Base-by-base conservation (phyloP, 495 filamentous ascomycete species). In the Talaromyces trachyspermus region DNA sequence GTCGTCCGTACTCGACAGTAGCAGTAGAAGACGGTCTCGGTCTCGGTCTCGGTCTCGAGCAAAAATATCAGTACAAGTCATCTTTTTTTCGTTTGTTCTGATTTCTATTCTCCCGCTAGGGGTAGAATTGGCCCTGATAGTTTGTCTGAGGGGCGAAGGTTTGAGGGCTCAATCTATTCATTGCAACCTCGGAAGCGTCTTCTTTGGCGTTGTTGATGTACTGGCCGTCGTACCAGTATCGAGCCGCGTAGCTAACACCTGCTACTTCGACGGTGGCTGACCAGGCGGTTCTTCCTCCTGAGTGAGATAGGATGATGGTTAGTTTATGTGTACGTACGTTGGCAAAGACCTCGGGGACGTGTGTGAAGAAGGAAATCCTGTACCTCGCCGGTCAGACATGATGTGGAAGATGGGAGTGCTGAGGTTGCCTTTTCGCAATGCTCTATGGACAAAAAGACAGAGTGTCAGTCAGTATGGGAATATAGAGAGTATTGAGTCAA, bases 231-330 rank as follows among this genome's bases (percentile, higher is more conserved):
- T 94, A 95, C 88, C 86, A 95, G 70, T 81, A 94, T 48, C 88
- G 81, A 30, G 89, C 90, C 7, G 68, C 48, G 57, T 83, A 70
- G 36, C 59, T 59, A 36, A 69, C 56, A 48, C 80, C 75, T 50
- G 66, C 57, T 46, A 91, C 69, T 11, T 63, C 74, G 49, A 94
- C 85, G 26, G 67, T 74, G 65, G 78, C 81, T 40, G 88, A 90
- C 89, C 89, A 95, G 43, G 89, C 89, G 25, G 89, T 95, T 52
- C 89, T 84, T 53, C 88, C 89, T 56, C 89, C 88, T 95, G 57
- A 41, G 56, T 43, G 38, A 41, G 19, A 49, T 10, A 40, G 20
- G 27, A 48, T 33, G 12, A 48, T 41, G n/a, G n/a, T n/a, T n/a
- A n/a, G n/a, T n/a, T n/a, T n/a, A n/a, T n/a, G n/a, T n/a, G n/a